Conservation (phyloP, 345 rosid species). For the Raphanus raphanistrum region DNA sequence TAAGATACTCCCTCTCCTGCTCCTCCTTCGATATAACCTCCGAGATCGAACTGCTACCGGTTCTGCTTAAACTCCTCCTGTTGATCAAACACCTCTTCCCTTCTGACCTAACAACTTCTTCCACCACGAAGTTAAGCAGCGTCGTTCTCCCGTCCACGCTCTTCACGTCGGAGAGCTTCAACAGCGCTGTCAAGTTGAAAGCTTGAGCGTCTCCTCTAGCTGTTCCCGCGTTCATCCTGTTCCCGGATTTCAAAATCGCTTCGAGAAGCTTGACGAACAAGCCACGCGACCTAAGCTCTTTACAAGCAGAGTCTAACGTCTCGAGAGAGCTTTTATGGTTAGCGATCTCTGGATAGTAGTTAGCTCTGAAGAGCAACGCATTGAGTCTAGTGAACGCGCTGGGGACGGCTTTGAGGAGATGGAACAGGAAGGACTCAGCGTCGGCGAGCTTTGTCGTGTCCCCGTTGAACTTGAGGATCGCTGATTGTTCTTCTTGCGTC, state of each 20-base stretch:
- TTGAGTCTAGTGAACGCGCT: conserved; percentile 62
- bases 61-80: conserved; percentile 31
- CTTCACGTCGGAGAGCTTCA: conserved; percentile 70
- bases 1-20: conserved; percentile 48
- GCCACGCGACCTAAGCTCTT: conserved; percentile 67
- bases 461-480: conserved; percentile 59
- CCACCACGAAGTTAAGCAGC: conserved; percentile 78
- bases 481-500: conserved; percentile 59
- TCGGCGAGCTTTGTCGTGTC: conserved; percentile 54
- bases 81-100: conserved; percentile 49
- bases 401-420: conserved; percentile 68
- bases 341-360: conserved; percentile 60
- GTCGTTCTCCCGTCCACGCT: conserved; percentile 79
- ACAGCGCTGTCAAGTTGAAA: conserved; percentile 63
- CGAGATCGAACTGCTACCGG: conserved; percentile 19
- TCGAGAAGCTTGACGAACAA: conserved; percentile 76
- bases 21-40: conserved; percentile 44
- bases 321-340: conserved; percentile 57
- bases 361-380: conserved; percentile 67
- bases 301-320: conserved; percentile 57
- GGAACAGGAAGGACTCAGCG: conserved; percentile 66
- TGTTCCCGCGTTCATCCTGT: conserved; percentile 85
- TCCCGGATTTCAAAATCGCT: conserved; percentile 88
- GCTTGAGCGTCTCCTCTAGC: conserved; percentile 84
- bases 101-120: conserved; percentile 67